These are phyloP conservation scores for Waltiozyma sp. DNA, from an alignment of 1,139 yeast species.

Conservation along the genomic window DNA sequence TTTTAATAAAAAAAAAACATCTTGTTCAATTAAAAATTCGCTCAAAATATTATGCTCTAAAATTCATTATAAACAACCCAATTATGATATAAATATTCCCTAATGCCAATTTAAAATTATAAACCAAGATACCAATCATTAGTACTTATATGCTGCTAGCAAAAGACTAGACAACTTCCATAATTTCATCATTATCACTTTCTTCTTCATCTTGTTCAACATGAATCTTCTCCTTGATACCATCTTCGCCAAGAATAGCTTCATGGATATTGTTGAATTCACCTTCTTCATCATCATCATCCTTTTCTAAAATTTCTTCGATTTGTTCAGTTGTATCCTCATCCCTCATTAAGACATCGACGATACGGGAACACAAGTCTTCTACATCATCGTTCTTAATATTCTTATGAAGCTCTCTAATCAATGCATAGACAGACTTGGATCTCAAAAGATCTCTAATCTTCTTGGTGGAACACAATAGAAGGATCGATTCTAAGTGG, in stretches of 20 bases:
- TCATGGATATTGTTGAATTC: constrained; percentile 62
- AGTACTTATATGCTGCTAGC: no score
- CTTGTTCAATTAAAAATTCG: no score
- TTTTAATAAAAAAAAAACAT: no score
- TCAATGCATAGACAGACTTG: constrained; percentile 71
- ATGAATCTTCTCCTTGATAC: constrained; percentile 32
- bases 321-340: constrained; percentile 49
- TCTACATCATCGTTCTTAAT: constrained; percentile 51
- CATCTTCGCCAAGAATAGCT: constrained; percentile 79
- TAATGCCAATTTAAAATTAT: neutral
- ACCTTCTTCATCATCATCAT: constrained; percentile 26
- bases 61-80: neutral
- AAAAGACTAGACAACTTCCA: constrained; percentile 7
- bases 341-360: constrained; percentile 85
- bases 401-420: constrained; percentile 75
- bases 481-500: constrained; percentile 65
- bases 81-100: neutral
- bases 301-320: constrained; percentile 29
- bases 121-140: no score
- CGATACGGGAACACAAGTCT: constrained; percentile 65
- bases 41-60: neutral
- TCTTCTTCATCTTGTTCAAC: constrained; percentile 19
- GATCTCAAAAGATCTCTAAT: constrained; percentile 69
- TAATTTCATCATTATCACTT: constrained; percentile 12
- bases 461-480: constrained; percentile 63